phyloP scores from a whole-genome alignment of 106 monocot genomes.

The Platanthera guangdongensis region DNA sequence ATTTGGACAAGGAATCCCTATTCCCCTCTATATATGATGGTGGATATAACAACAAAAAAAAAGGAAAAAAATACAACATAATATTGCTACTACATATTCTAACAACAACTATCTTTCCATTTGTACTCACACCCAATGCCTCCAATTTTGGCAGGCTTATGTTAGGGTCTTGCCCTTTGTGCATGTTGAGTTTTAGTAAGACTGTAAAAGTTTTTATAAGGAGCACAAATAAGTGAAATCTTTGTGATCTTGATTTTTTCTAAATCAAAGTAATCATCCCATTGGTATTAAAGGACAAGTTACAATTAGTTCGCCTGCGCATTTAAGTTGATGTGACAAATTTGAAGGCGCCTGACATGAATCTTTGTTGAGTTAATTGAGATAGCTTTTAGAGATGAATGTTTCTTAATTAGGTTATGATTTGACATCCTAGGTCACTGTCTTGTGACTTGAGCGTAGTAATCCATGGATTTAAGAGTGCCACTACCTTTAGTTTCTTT shows the following conservation, averaged over 20 bases:
- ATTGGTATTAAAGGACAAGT: background rate
- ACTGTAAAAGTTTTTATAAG: background rate
- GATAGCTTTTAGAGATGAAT: too few species aligned
- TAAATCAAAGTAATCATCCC: background rate
- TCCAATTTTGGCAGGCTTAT: background rate
- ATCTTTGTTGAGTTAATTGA: too few species aligned
- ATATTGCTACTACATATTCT: too few species aligned
- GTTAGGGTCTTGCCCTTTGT: background rate
- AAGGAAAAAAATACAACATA: too few species aligned
- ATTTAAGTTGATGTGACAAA: too few species aligned
- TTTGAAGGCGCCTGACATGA: too few species aligned
- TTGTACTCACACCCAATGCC: background rate
- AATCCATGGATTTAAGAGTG: too few species aligned
- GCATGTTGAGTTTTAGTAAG: background rate
- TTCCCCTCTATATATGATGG: too few species aligned
- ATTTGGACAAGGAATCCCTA: too few species aligned
- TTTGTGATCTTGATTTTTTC: background rate
- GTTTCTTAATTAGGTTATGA: background rate
- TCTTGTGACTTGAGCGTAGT: background rate
- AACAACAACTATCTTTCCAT: background rate
- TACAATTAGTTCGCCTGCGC: background rate
- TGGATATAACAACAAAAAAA: too few species aligned
- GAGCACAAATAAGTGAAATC: background rate
- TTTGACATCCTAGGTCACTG: background rate
- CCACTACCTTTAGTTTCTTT: too few species aligned